phyloP scores from a whole-genome alignment of 73 alveolate genomes.

The Paramecium sexaurelia region DNA sequence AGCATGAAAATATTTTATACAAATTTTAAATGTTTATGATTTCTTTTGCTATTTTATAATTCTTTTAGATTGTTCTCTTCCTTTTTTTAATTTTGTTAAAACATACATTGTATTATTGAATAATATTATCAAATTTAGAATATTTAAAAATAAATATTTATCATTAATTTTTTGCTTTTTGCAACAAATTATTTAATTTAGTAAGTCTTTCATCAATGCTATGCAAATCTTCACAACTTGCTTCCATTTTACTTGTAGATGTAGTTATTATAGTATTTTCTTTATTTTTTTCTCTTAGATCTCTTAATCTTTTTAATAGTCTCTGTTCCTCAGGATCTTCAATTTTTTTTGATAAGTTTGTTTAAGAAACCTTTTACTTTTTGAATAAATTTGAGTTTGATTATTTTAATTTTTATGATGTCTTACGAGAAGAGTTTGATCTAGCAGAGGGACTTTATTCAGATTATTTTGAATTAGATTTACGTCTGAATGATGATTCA shows the following conservation, averaged over 20 bases:
- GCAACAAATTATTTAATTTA: constrained; percentile 1
- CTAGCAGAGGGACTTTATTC: constrained; percentile 29
- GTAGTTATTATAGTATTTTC: neutral
- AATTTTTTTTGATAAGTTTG: neutral
- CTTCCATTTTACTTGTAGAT: neutral
- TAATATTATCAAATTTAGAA: neutral
- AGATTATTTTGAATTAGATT: neutral
- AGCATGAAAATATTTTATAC: neutral
- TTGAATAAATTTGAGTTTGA: neutral
- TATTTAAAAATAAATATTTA: neutral
- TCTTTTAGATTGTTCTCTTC: neutral
- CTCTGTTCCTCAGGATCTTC: constrained; percentile 39
- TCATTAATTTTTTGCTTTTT: constrained; percentile 19
- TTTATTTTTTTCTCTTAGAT: constrained; percentile 29
- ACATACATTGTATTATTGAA: neutral
- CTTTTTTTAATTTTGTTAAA: neutral
- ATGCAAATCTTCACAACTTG: neutral
- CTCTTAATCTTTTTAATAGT: constrained; percentile 13
- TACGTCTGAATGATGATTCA: constrained; percentile 33
- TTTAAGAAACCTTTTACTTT: neutral
- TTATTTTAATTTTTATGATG: neutral
- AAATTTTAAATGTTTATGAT: neutral
- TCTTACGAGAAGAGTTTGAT: neutral
- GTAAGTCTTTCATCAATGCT: constrained; percentile 16
- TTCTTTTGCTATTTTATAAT: too few relatives aligned